A percentile compares a stretch with the other conserved stretches of the same genome.
These are phyloP conservation scores for Acanthamoeba quina DNA, from an alignment of 208 protist species.

Conservation along the genomic window DNA sequence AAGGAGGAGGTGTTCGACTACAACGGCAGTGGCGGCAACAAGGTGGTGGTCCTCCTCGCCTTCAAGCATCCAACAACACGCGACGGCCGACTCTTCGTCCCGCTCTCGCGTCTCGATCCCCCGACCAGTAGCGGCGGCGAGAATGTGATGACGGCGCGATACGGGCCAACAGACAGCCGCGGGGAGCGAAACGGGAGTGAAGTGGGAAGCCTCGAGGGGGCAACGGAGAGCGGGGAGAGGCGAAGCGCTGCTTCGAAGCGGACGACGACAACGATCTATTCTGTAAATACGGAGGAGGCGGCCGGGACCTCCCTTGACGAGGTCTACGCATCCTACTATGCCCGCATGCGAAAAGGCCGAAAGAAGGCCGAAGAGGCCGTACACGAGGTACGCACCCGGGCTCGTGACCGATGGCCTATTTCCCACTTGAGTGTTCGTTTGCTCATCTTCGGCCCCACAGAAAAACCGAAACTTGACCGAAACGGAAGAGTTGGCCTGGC, in stretches of 20 bases:
- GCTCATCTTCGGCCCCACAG: neutral
- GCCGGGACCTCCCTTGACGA: neutral
- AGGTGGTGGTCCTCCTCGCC: slow-evolving; percentile 8
- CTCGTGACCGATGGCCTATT: too few species aligned
- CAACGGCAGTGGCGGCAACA: neutral
- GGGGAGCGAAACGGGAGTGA: neutral
- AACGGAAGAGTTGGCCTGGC: slow-evolving; percentile 44
- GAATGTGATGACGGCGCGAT: neutral
- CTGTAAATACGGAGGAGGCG: slow-evolving; percentile 39
- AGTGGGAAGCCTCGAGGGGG: neutral
- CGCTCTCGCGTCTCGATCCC: neutral
- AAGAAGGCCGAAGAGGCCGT: neutral
- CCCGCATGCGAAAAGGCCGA: neutral
- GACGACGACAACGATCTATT: neutral
- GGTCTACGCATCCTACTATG: neutral
- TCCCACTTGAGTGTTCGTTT: neutral
- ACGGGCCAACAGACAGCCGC: neutral
- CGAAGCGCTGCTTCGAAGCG: neutral
- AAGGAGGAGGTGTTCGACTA: neutral
- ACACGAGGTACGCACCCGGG: neutral
- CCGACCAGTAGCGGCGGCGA: neutral
- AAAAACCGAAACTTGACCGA: slow-evolving; percentile 14
- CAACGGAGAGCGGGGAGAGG: neutral
- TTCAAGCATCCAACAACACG: neutral
- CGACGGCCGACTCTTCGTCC: neutral